phyloP scores from a whole-genome alignment of 2,329 filamentous ascomycete species.

The Botrytis pseudocinerea region DNA sequence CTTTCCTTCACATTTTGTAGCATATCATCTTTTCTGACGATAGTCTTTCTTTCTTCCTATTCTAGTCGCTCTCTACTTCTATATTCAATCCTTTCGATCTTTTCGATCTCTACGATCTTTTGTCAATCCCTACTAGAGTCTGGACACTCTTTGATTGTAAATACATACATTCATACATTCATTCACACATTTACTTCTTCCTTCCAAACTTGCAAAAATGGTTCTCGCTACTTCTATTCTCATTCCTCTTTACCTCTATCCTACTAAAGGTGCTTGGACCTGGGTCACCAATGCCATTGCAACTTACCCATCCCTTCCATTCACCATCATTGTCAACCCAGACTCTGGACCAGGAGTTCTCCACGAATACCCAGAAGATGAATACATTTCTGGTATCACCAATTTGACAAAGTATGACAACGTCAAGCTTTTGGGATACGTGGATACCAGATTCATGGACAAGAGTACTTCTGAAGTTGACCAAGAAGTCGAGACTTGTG shows the following conservation, averaged over 20 bases:
- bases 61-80: conserved; percentile 1
- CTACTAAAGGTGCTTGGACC: conserved; percentile 8
- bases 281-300: conserved; percentile 13
- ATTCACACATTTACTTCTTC: not conserved
- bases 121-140: not conserved
- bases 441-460: conserved; percentile 12
- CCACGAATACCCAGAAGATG: not conserved
- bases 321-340: conserved; percentile 22
- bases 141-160: conserved; percentile 6
- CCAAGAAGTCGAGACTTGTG: conserved; percentile 17
- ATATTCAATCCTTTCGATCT: not conserved
- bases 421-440: conserved; percentile 21
- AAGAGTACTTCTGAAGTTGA: not conserved
- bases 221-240: conserved; percentile 18
- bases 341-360: not conserved
- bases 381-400: not conserved
- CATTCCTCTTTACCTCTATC: conserved; percentile 22
- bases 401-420: conserved; percentile 10
- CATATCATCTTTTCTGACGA: not conserved
- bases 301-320: conserved; percentile 12
- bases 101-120: not conserved
- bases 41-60: not conserved
- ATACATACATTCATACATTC: not conserved
- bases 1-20: not conserved
- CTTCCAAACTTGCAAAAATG: conserved; percentile 1